These are phyloP conservation scores for Sugiyamaella americana DNA, from an alignment of 805 yeast species.

Conservation along the genomic window DNA sequence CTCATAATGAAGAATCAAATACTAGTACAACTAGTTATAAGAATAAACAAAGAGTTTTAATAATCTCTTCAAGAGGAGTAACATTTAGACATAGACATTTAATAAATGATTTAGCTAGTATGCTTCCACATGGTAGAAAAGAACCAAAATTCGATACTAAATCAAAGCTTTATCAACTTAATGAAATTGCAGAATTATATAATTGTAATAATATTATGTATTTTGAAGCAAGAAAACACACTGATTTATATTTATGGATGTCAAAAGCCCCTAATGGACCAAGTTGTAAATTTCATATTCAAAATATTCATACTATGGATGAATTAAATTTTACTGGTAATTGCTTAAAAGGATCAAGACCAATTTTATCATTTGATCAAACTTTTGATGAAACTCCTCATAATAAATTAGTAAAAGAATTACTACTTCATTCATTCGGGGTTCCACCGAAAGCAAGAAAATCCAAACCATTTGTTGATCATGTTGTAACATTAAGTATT, in stretches of 20 bases:
- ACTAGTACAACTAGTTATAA: slow-evolving; percentile 37
- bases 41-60: slow-evolving; percentile 82
- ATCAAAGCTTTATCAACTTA: slow-evolving; percentile 78
- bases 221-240: slow-evolving; percentile 94
- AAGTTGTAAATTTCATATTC: slow-evolving; percentile 86
- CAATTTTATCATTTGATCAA: slow-evolving; percentile 81
- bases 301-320: slow-evolving; percentile 92
- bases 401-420: slow-evolving; percentile 69
- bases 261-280: slow-evolving; percentile 98
- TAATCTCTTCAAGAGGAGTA: slow-evolving; percentile 91
- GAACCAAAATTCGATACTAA: slow-evolving; percentile 95
- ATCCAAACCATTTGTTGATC: slow-evolving; percentile 91
- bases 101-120: slow-evolving; percentile 66
- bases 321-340: slow-evolving; percentile 96
- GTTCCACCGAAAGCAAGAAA: slow-evolving; percentile 93
- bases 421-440: slow-evolving; percentile 78
- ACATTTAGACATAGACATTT: slow-evolving; percentile 92
- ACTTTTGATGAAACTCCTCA: slow-evolving; percentile 68
- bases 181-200: slow-evolving; percentile 93
- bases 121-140: slow-evolving; percentile 91
- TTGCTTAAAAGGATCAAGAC: slow-evolving; percentile 92
- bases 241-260: slow-evolving; percentile 89
- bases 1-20: slow-evolving; percentile 35
- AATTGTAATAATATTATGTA: slow-evolving; percentile 93
- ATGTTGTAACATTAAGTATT: slow-evolving; percentile 85